Percentiles rank a stretch among this genome's conserved stretches.
Conservation (phyloP, 495 filamentous ascomycete genomes). For the Apiosordaria backusii region DNA sequence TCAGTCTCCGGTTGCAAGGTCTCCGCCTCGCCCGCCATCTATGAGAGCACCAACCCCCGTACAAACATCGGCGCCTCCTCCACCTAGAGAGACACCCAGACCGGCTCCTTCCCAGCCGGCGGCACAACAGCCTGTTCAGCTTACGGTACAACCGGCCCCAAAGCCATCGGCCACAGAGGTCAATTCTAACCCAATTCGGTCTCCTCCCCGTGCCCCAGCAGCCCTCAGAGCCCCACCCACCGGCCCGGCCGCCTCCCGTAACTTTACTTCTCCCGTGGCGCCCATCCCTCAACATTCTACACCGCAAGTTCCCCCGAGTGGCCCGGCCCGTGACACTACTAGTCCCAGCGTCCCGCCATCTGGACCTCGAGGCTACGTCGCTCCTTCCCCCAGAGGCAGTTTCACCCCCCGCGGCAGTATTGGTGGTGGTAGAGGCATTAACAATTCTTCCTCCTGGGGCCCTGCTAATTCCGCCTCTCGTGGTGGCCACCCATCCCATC, state of each 20-base stretch:
- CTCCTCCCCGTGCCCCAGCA: constrained; percentile 47
- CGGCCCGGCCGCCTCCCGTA: constrained; percentile 42
- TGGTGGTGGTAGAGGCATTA: constrained; percentile 33
- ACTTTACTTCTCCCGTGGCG: constrained; percentile 31
- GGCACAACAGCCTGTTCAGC: not conserved
- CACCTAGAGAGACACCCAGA: constrained; percentile 29
- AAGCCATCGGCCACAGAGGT: constrained; percentile 27
- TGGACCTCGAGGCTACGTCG: constrained; percentile 46
- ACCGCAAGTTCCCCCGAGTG: constrained; percentile 28
- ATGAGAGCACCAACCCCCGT: constrained; percentile 24
- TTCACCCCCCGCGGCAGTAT: constrained; percentile 40
- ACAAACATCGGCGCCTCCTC: constrained; percentile 24
- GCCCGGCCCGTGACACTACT: constrained; percentile 31
- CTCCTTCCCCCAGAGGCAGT: constrained; percentile 32
- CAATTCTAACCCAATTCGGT: constrained; percentile 27
- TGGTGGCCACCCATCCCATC: constrained; percentile 3
- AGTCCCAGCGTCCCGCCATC: constrained; percentile 42
- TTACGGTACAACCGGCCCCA: not conserved
- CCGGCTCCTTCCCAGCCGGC: constrained; percentile 22
- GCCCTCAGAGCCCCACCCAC: constrained; percentile 46
- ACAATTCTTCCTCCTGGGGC: constrained; percentile 18
- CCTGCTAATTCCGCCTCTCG: constrained; percentile 30
- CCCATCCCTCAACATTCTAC: constrained; percentile 31
- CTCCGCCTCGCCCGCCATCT: constrained; percentile 1
- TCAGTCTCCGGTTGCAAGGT: constrained; percentile 32